Percentiles rank a stretch among this genome's conserved stretches.
Evolutionary conservation across 2,329 filamentous ascomycete species (phyloP).

Genomic region (Exophiala sp.): DNA sequence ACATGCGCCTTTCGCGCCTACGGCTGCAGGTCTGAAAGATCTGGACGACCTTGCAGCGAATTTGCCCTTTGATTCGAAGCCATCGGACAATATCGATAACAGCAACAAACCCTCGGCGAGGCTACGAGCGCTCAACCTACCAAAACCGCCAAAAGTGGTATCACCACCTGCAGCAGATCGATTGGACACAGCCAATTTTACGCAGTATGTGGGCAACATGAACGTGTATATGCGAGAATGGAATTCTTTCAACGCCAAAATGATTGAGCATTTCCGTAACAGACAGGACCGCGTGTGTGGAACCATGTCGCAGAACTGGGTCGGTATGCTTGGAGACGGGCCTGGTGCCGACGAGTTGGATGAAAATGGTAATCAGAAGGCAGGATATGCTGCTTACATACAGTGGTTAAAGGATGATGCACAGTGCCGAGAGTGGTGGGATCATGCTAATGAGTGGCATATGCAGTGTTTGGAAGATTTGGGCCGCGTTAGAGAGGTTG

Average conservation of each 20-base stretch:
- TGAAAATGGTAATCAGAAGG: constrained; percentile 29
- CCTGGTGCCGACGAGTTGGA: constrained; percentile 21
- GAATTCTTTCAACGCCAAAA: constrained; percentile 52
- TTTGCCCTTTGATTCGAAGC: constrained; percentile 58
- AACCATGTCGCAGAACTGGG: constrained; percentile 47
- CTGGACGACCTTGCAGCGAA: constrained; percentile 52
- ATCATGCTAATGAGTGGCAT: constrained; percentile 46
- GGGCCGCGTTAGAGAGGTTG: constrained; percentile 33
- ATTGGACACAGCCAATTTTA: constrained; percentile 49
- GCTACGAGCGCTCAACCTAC: constrained; percentile 41
- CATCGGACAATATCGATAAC: constrained; percentile 39
- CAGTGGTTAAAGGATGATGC: constrained; percentile 45
- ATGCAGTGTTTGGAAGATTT: constrained; percentile 41
- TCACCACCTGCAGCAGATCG: constrained; percentile 31
- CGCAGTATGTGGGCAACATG: constrained; percentile 53
- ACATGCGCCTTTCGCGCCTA: constrained; percentile 48
- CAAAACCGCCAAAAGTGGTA: constrained; percentile 52
- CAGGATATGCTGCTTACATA: constrained; percentile 45
- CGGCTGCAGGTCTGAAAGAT: constrained; percentile 49
- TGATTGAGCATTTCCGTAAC: constrained; percentile 55
- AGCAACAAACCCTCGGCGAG: constrained; percentile 37
- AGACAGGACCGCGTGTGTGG: constrained; percentile 49
- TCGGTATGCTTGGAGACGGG: constrained; percentile 47
- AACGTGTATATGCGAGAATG: constrained; percentile 55
- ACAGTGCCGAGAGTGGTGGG: constrained; percentile 46